Conservation (phyloP, 2,329 filamentous ascomycete genomes). For the Hypoxylon sp. region DNA sequence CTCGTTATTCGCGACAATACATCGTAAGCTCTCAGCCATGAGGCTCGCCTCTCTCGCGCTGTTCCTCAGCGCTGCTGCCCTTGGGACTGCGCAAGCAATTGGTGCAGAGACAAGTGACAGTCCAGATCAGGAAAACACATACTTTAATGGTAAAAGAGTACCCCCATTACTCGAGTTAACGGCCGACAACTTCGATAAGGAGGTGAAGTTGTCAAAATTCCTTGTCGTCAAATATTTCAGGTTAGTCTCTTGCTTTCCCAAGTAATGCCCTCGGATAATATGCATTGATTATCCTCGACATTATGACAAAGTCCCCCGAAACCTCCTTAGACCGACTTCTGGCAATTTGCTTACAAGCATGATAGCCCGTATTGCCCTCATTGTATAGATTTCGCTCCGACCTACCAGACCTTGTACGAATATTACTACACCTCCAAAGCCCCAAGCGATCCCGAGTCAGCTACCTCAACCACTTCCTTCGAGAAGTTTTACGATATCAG, state of each 20-base stretch:
- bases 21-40: slow-evolving; percentile 54
- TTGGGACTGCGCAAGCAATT: slow-evolving; percentile 56
- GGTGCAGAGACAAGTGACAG: slow-evolving; percentile 57
- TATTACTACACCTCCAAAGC: slow-evolving; percentile 92
- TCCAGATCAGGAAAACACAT: slow-evolving; percentile 61
- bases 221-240: slow-evolving; percentile 76
- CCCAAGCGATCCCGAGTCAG: slow-evolving; percentile 65
- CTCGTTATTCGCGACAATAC: slow-evolving; percentile 42
- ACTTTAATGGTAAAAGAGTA: slow-evolving; percentile 76
- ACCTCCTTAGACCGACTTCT: slow-evolving; percentile 1
- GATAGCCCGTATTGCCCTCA: slow-evolving; percentile 74
- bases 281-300: slow-evolving; percentile 16
- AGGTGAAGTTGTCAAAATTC: slow-evolving; percentile 67
- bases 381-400: slow-evolving; percentile 83
- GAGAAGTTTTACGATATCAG: slow-evolving; percentile 88
- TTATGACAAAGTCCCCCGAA: neutral
- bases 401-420: slow-evolving; percentile 93
- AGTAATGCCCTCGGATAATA: neutral
- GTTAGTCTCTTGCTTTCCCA: slow-evolving; percentile 56
- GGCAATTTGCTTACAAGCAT: slow-evolving; percentile 18
- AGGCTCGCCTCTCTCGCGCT: slow-evolving; percentile 61
- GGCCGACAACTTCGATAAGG: slow-evolving; percentile 68
- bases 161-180: slow-evolving; percentile 74
- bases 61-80: slow-evolving; percentile 61
- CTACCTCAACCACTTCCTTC: slow-evolving; percentile 67